Conservation (phyloP, 73 alveolate genomes). For the Blepharisma japonicum region DNA sequence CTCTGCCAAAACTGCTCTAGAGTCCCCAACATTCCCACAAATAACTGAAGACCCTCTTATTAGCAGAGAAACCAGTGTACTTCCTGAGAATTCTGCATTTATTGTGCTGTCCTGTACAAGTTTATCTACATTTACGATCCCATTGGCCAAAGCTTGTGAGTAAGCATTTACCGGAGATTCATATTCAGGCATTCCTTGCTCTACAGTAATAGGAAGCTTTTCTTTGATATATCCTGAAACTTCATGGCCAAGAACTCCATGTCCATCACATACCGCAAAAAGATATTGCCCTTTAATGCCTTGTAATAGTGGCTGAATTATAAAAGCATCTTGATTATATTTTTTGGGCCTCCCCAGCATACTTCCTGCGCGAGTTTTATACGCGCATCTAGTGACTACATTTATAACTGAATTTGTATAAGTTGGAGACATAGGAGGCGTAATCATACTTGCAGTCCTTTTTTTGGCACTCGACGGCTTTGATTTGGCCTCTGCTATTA, state of each 20-base stretch:
- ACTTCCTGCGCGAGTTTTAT: background rate
- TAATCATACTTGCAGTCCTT: too few relatives aligned
- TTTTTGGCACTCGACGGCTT: too few relatives aligned
- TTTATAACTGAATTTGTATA: background rate
- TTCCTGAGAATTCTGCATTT: conserved; percentile 53
- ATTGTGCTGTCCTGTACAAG: conserved; percentile 36
- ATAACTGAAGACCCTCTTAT: conserved; percentile 35
- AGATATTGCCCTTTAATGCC: conserved; percentile 60
- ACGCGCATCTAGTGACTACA: conserved; percentile 16
- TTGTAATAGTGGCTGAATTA: background rate
- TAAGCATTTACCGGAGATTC: background rate
- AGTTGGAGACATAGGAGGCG: too few relatives aligned
- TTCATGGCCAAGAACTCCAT: conserved; percentile 93
- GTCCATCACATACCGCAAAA: conserved; percentile 97
- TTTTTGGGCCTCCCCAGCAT: conserved; percentile 9
- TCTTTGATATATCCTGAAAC: conserved; percentile 81
- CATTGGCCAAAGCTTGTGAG: background rate
- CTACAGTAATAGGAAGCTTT: conserved; percentile 55
- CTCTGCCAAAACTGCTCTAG: conserved; percentile 70
- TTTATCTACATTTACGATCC: background rate
- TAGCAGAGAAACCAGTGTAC: conserved; percentile 59
- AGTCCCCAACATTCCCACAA: conserved; percentile 91
- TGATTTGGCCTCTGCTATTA: too few relatives aligned
- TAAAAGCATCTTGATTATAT: conserved; percentile 17
- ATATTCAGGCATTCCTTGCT: background rate